Conservation (phyloP, 805 yeast species). For the Sugiyamaella marilandica region DNA sequence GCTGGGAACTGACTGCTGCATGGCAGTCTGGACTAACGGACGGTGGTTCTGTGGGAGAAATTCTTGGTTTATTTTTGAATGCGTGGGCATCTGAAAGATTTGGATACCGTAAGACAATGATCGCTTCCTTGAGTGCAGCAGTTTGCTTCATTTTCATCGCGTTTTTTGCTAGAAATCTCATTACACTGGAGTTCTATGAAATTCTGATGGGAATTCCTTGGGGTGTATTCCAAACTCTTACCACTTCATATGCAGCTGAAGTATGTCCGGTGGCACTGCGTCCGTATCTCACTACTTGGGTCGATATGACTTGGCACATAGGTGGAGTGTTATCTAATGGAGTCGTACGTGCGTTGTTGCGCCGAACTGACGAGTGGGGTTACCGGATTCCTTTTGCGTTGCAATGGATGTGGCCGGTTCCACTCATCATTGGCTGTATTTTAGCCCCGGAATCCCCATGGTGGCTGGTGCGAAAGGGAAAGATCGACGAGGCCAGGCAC, state of each 20-base stretch:
- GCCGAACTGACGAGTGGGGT: constrained; percentile 33
- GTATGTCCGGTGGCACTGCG: constrained; percentile 50
- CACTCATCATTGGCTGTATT: constrained; percentile 33
- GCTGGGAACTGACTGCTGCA: constrained; percentile 17
- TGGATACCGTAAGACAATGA: constrained; percentile 44
- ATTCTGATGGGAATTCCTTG: constrained; percentile 40
- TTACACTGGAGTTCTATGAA: constrained; percentile 33
- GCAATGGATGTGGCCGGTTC: constrained; percentile 58
- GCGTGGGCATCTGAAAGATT: constrained; percentile 43
- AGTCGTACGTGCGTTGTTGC: constrained; percentile 36
- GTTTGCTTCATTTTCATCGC: constrained; percentile 41
- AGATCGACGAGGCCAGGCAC: constrained; percentile 39
- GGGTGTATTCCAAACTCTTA: constrained; percentile 50
- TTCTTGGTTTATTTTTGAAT: constrained; percentile 43
- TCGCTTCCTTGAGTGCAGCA: constrained; percentile 33
- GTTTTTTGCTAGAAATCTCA: constrained; percentile 40
- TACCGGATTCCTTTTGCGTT: constrained; percentile 52
- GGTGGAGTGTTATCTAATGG: constrained; percentile 56
- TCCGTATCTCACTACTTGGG: constrained; percentile 45
- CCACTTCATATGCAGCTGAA: constrained; percentile 51
- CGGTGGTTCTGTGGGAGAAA: constrained; percentile 33
- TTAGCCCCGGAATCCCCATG: constrained; percentile 56
- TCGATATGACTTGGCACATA: constrained; percentile 50
- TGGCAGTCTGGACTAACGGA: constrained; percentile 25
- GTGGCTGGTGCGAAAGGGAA: constrained; percentile 46